Evolutionary conservation across 805 yeast species (phyloP).

Genomic region (Candida vartiovaarae): DNA sequence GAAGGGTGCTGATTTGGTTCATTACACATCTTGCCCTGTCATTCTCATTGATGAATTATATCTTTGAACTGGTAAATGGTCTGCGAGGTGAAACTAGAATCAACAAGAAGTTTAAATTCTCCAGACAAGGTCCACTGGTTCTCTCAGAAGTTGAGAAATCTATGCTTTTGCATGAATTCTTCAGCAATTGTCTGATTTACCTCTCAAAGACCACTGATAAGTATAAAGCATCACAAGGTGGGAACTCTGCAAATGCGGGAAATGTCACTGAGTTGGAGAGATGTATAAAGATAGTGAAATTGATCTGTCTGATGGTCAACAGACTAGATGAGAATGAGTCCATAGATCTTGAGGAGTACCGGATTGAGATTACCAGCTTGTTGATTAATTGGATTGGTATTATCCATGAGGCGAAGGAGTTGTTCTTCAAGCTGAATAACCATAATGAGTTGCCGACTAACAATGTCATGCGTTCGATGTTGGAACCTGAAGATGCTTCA

Average conservation of each 20-base stretch:
- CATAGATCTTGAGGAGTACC: conserved; percentile 44
- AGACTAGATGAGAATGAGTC: conserved; percentile 40
- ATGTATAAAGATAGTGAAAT: conserved; percentile 35
- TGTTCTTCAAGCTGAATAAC: conserved; percentile 38
- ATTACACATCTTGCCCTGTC: conserved; percentile 55
- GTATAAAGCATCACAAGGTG: conserved; percentile 9
- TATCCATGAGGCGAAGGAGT: conserved; percentile 53
- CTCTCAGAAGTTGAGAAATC: conserved; percentile 54
- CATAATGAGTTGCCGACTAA: conserved; percentile 4
- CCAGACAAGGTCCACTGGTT: conserved; percentile 48
- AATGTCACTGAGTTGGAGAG: conserved; percentile 20
- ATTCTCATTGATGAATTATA: conserved; percentile 50
- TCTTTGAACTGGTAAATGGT: conserved; percentile 52
- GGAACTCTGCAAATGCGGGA: conserved; percentile 10
- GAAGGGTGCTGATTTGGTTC: conserved; percentile 61
- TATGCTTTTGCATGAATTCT: conserved; percentile 65
- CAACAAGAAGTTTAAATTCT: conserved; percentile 30
- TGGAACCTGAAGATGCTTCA: not conserved
- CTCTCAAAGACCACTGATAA: conserved; percentile 29
- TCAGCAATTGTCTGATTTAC: conserved; percentile 45
- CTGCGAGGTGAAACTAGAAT: conserved; percentile 40
- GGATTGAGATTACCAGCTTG: conserved; percentile 52
- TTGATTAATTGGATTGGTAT: conserved; percentile 60
- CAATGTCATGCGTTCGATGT: conserved; percentile 1
- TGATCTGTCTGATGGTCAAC: conserved; percentile 58